Evolutionary conservation across 257 asterid species (phyloP), one percentile per base, ranked within the genome.

Genomic region (Rubia yunnanensis): DNA sequence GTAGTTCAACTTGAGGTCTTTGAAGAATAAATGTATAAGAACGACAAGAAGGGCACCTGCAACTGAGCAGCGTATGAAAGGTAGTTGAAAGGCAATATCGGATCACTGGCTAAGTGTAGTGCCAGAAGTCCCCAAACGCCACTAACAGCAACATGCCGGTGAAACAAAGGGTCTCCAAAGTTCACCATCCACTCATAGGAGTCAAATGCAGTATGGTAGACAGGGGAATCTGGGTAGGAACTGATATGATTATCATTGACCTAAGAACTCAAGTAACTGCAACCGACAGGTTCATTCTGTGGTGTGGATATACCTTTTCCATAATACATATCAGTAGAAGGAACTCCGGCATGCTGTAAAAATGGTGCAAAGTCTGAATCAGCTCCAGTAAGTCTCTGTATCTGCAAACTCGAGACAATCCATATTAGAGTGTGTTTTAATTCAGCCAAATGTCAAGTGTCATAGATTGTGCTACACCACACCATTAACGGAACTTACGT

Each of bases 121-220:
- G 90, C 95, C 76, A 89, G 83, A 67, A 89, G 95, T 73, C 99
- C 99, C 96, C 96, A 92, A 52, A 92, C 75, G 74, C 88, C 95
- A 24, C 92, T 75, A 46, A 82, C 94, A 71, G 99, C 76, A 26
- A 86, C 89, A 23, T 92, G 98, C 38, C 98, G 94, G 59, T 84
- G 88, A 78, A 92, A 92, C 60, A 79, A 71, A 46, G 98, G 98
- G 73, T 92, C 98, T 58, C 98, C 98, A 57, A 61, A 64, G 26
- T 77, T 87, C 66, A 48, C 46, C 95, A 89, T 89, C 98, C 98
- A 92, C 53, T 83, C 84, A 71, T 85, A 92, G 63, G 98, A 85
- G 79, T 92, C 98, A 48, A 83, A 92, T 64, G 94, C 94, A 34
- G 98, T 89, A 82, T 92, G 98, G 80, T 92, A 92, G 68, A 87